Evolutionary conservation across 106 monocot genomes (phyloP), one percentile per base, ranked within the genome.

Genomic region (Narthecium ossifragum): DNA sequence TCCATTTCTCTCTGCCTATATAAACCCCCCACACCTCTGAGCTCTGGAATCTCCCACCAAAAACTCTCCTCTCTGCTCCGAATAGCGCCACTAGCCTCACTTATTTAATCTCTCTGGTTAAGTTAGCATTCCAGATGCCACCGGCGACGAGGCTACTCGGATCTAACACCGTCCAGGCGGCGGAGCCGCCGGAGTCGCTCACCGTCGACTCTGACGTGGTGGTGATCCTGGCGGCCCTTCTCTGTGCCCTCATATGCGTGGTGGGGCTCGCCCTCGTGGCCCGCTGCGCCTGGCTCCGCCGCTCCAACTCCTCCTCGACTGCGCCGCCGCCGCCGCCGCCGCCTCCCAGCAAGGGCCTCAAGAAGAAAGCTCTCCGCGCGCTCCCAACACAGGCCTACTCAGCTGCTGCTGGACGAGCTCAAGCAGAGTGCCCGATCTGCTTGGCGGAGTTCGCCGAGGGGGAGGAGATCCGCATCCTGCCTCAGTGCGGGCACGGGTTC

Each of bases 211-310:
- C 77, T 26, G 80, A 85, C 66, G 59, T 80, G 32, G 73, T 85
- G 26, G 70, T 85, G 15, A 65, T 85, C 60, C 73, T 85, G 15
- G 85, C 85, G 2, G 75, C 80, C 25, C 76, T 85, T 31, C 77
- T 85, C 58, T 85, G 85, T 70, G 85, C 80, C 31, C 60, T 85
- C 43, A 70, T 85, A 51, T 80, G 80, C 77, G 66, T 80, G 23
- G 66, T 70, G 23, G 80, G 80, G 32, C 73, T 85, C 33, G 80
- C 77, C 39, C 75, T 80, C 48, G 71, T 77, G 40, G 76, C 80
- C 34, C 85, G 80, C 6, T 85, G 85, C 73, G 76, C 76, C 29
- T 80, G 70, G 59, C 33, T 64, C 30, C 70, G 80, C 24, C 55
- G 77, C 20, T 59, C 69, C 61, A 2, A 27, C 34, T 8, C 46